Percentiles rank a stretch among this genome's conserved stretches.
Conservation (phyloP, 495 filamentous ascomycete genomes). For the Clavariopsis aquatica region DNA sequence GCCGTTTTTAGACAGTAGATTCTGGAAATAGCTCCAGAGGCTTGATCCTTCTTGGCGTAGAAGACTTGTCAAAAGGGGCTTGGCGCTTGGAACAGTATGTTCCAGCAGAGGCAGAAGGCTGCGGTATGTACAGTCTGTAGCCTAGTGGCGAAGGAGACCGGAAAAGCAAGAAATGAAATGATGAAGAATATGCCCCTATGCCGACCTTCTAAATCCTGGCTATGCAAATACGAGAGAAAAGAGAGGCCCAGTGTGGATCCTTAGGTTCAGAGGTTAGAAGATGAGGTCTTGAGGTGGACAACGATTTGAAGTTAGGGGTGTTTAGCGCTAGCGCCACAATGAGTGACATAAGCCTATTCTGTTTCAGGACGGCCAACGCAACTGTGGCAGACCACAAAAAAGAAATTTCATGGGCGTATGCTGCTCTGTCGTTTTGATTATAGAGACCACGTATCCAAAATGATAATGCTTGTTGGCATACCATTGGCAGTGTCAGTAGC, state of each 20-base stretch:
- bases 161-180: constrained; percentile 9
- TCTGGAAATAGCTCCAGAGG: background rate
- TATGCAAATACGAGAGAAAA: constrained; percentile 12
- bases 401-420: too few relatives aligned
- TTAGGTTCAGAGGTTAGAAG: background rate
- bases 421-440: too few relatives aligned
- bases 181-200: constrained; percentile 9
- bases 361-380: too few relatives aligned
- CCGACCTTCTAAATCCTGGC: constrained; percentile 17
- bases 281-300: background rate
- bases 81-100: background rate
- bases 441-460: too few relatives aligned
- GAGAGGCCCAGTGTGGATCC: background rate
- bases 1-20: background rate
- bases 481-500: too few relatives aligned
- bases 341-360: too few relatives aligned
- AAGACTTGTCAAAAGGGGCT: background rate
- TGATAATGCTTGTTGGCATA: too few relatives aligned
- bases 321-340: constrained; percentile 10
- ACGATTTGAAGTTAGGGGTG: background rate
- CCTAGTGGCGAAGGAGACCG: constrained; percentile 21
- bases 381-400: too few relatives aligned
- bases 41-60: background rate
- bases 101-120: background rate
- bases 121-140: constrained; percentile 9